Evolutionary conservation across 768 basidiomycete genomes (phyloP).

Genomic region (Russula dissimulans): DNA sequence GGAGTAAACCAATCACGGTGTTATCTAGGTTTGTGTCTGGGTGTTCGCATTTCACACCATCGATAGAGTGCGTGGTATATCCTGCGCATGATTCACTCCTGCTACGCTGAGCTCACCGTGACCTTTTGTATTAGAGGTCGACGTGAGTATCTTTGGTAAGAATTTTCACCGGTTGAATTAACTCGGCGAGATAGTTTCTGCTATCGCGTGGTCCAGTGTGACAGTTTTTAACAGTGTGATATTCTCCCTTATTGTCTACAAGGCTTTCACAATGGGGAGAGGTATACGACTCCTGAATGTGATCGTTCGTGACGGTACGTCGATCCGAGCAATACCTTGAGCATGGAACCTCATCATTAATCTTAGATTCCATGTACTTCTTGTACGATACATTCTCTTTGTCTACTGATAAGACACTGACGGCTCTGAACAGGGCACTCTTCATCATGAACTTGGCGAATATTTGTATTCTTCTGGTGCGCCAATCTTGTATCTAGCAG

Average conservation of each 20-base stretch:
- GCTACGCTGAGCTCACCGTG: not conserved
- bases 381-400: not conserved
- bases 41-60: conserved; percentile 1
- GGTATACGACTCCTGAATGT: not conserved
- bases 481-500: not conserved
- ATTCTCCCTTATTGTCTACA: conserved; percentile 9
- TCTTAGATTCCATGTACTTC: conserved; percentile 10
- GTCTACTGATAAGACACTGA: no score
- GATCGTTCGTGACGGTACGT: conserved; percentile 13
- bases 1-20: not conserved
- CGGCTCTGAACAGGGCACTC: no score
- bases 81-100: not conserved
- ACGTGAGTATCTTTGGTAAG: not conserved
- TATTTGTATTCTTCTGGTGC: conserved; percentile 5
- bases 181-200: not conserved
- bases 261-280: not conserved
- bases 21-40: not conserved
- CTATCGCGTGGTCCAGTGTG: conserved; percentile 3
- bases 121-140: not conserved
- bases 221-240: conserved; percentile 1
- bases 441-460: not conserved
- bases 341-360: not conserved
- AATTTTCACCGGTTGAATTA: not conserved
- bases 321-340: no score
- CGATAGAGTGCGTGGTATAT: not conserved